phyloP scores from a whole-genome alignment of 768 basidiomycete genomes.

The Bullera alba region DNA sequence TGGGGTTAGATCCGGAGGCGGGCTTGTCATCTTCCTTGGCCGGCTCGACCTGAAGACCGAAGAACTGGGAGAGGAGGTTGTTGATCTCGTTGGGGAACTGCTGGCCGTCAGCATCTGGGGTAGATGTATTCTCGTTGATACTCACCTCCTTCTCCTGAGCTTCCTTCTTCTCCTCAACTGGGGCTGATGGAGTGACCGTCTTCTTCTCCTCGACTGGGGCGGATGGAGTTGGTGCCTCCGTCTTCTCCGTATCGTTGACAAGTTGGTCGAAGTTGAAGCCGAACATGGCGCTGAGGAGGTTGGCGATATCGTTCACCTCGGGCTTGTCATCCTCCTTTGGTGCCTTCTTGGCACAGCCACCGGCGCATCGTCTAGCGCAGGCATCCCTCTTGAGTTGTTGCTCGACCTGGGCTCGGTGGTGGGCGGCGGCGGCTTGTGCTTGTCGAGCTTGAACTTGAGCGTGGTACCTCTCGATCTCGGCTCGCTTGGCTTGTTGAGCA shows the following conservation, averaged over 20 bases:
- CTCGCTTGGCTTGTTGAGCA: conserved; percentile 1
- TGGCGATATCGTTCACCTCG: neutral
- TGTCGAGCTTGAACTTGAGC: neutral
- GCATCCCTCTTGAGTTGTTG: neutral
- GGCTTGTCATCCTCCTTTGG: neutral
- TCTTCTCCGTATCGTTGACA: neutral
- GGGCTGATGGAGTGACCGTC: conserved; percentile 1
- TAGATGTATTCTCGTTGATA: no score
- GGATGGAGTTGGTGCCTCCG: neutral
- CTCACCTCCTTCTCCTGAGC: neutral
- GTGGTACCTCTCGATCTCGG: neutral
- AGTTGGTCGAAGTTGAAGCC: neutral
- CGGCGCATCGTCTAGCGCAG: neutral
- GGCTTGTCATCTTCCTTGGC: conserved; percentile 3
- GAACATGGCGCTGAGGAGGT: neutral
- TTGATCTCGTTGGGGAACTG: conserved; percentile 36
- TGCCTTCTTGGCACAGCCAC: neutral
- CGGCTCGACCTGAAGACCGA: conserved; percentile 36
- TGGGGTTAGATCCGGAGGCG: neutral
- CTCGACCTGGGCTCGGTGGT: neutral
- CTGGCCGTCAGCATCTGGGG: no score
- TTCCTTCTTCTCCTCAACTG: conserved; percentile 2
- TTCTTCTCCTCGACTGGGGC: neutral
- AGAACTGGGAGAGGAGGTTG: conserved; percentile 32
- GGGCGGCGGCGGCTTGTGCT: neutral